phyloP scores from a whole-genome alignment of 148 eudicot genomes.

The Fagopyrum homotropicum region DNA sequence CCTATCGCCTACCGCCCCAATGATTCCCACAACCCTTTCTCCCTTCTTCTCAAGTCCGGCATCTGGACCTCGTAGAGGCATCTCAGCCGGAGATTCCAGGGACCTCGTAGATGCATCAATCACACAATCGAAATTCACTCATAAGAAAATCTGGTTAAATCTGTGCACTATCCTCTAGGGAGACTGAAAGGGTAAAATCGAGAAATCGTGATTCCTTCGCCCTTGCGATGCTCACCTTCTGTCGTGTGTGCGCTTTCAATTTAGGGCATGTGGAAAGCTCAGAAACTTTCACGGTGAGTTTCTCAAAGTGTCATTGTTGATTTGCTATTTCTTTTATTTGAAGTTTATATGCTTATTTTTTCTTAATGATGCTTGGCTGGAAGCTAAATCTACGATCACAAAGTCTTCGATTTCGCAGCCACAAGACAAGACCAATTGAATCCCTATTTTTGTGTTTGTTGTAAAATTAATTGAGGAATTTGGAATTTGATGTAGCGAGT shows the following conservation, averaged over 20 bases:
- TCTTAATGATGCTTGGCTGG: not conserved
- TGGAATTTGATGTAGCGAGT: not conserved
- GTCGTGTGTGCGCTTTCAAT: no score
- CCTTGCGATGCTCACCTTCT: no score
- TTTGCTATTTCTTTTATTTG: not conserved
- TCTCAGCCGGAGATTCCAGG: not conserved
- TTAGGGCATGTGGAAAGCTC: no score
- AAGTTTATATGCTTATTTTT: not conserved
- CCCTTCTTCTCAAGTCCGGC: not conserved
- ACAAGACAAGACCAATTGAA: not conserved
- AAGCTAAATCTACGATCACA: not conserved
- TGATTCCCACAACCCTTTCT: not conserved
- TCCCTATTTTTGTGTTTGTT: not conserved
- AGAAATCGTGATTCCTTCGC: conserved; percentile 1
- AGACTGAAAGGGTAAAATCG: conserved; percentile 2
- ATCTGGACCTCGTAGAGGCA: not conserved
- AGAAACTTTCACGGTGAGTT: not conserved
- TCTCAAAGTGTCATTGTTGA: not conserved
- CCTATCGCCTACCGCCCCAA: not conserved
- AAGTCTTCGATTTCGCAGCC: not conserved
- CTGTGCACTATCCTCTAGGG: not conserved
- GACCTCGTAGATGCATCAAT: no score
- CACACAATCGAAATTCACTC: no score
- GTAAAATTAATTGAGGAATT: no score
- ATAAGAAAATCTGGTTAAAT: not conserved